Evolutionary conservation across 768 basidiomycete genomes (phyloP), one percentile per base, ranked within the genome.

Genomic region (Tulasnella sp.): DNA sequence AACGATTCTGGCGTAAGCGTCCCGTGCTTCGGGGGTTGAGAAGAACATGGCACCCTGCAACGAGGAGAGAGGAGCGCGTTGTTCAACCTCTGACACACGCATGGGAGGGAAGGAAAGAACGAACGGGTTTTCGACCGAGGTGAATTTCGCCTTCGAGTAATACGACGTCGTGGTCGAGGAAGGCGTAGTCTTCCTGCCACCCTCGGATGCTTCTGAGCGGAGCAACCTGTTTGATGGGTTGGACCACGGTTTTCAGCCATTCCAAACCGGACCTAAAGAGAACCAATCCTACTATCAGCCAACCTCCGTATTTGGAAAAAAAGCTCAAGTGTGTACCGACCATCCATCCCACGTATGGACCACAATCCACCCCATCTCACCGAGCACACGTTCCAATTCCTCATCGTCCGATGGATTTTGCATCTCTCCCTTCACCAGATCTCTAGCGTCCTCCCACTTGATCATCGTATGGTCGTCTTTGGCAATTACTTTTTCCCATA

Each of bases 141-240:
- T 87, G 87, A 8, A 85, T 85, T 81, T 88, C 87, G 31, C 88
- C 87, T 42, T 83, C 84, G 72, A 88, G 85, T 18, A 87, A 79
- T 14, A 88, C 81, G 38, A 88, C 85, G 68, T 88, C 86, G 44
- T 85, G 84, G 4, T 83, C 81, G 73, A 84, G 46, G 34, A 82
- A 79, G 56, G 82, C 81, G 71, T 85, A 88, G 79, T 88, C 87
- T 36, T 88, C 88, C 36, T 82, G 80, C 68, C 85, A 85, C 38
- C 88, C 88, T 27, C 85, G 85, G 80, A 88, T 84, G 1, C 84
- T 83, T 72, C 83, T 81, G 42, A 84, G 84, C 6, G 84, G 85
- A 5, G 83, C 85, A 77, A 86, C 85, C 82, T 87, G 85, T 44
- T 81, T 84, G 75, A 86, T 82, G 8, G 87, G 86, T 44, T 83